Evolutionary conservation across 1,139 yeast species (phyloP).

Genomic region (Magnusiomyces fungicola): DNA sequence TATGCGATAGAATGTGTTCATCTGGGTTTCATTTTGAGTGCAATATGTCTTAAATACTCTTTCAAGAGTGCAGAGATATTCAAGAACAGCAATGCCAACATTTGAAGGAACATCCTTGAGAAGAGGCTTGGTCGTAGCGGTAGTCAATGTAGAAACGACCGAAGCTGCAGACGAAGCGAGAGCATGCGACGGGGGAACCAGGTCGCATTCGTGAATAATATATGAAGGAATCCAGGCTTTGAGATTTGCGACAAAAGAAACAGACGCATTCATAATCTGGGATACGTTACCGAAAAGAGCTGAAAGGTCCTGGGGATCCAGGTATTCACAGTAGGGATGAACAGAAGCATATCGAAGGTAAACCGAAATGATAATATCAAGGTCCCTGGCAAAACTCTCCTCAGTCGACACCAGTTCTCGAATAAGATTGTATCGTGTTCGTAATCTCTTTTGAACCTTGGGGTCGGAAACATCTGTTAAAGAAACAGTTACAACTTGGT

Average conservation of each 20-base stretch:
- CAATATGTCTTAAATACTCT: conserved; percentile 29
- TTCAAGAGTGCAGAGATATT: conserved; percentile 30
- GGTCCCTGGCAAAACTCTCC: conserved; percentile 30
- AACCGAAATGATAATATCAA: conserved; percentile 30
- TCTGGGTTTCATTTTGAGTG: conserved; percentile 28
- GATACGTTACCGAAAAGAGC: conserved; percentile 30
- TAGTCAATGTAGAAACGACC: too few species aligned
- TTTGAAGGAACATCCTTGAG: conserved; percentile 27
- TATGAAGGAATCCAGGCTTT: conserved; percentile 24
- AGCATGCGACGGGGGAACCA: conserved; percentile 16
- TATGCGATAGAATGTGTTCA: conserved; percentile 25
- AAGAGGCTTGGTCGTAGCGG: conserved; percentile 9
- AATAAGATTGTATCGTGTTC: conserved; percentile 26
- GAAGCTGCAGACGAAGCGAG: neutral
- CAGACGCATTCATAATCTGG: conserved; percentile 26
- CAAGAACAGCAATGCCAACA: conserved; percentile 30
- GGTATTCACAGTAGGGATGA: conserved; percentile 24
- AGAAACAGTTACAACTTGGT: too few species aligned
- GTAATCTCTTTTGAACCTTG: conserved; percentile 19
- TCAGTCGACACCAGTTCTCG: conserved; percentile 35
- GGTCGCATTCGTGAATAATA: conserved; percentile 18
- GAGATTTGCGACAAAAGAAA: conserved; percentile 25
- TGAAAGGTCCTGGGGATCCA: conserved; percentile 26
- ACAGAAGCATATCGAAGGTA: conserved; percentile 23
- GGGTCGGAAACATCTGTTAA: neutral